A percentile compares a stretch with the other conserved stretches of the same genome.
Evolutionary conservation across 2,329 filamentous ascomycete genomes (phyloP).

Genomic region (Torrubiella hemipterigena): DNA sequence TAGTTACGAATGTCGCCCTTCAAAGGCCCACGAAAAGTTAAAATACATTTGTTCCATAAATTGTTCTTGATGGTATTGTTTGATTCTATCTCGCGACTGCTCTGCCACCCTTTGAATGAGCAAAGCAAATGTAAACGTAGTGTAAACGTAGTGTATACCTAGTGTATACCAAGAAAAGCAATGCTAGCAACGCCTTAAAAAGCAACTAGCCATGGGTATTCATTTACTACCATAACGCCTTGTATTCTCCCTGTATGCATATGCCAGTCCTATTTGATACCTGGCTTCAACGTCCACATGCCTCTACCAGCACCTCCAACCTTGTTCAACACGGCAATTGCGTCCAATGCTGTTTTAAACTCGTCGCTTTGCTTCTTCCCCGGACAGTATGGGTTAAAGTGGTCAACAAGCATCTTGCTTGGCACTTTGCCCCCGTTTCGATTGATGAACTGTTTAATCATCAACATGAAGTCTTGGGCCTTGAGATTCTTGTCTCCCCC

Average conservation of each 20-base stretch:
- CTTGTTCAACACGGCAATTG: conserved; percentile 61
- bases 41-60: conserved; percentile 19
- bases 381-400: conserved; percentile 70
- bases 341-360: conserved; percentile 71
- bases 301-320: conserved; percentile 37
- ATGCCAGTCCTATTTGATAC: conserved; percentile 14
- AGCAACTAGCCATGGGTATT: no score
- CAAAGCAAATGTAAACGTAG: no score
- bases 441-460: conserved; percentile 70
- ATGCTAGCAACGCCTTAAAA: no score
- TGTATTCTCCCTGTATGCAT: no score
- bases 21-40: conserved; percentile 28
- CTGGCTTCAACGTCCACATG: conserved; percentile 38
- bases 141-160: no score
- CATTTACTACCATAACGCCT: no score
- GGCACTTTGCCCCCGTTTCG: conserved; percentile 67
- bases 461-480: conserved; percentile 51
- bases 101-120: no score
- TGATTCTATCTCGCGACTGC: conserved; percentile 5
- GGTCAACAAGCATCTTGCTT: conserved; percentile 77
- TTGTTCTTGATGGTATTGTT: conserved; percentile 5
- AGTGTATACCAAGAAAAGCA: no score
- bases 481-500: conserved; percentile 25
- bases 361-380: conserved; percentile 55
- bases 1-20: conserved; percentile 30